These are phyloP conservation scores for Stenogyne calaminthoides DNA, from an alignment of 305 asterid genomes.

Conservation along the genomic window DNA sequence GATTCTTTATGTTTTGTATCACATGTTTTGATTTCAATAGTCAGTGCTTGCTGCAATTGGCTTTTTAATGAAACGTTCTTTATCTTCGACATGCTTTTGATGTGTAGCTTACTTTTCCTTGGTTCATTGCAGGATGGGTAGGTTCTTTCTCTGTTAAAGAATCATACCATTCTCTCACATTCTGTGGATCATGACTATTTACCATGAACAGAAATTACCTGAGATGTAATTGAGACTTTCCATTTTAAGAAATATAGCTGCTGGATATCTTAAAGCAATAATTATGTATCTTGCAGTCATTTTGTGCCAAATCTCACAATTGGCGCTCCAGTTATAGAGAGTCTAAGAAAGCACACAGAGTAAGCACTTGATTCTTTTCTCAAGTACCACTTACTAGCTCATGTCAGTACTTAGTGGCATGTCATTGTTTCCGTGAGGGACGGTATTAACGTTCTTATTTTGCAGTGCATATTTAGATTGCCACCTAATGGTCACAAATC, in stretches of 20 bases:
- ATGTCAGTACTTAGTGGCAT: neutral
- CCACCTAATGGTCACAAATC: slow-evolving; percentile 97
- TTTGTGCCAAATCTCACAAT: slow-evolving; percentile 88
- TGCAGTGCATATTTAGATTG: slow-evolving; percentile 94
- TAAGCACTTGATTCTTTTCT: slow-evolving; percentile 30
- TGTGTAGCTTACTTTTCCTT: neutral
- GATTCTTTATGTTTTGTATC: too few species aligned
- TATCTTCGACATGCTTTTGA: neutral
- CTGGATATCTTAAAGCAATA: neutral
- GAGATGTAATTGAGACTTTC: neutral
- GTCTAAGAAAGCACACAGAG: slow-evolving; percentile 86
- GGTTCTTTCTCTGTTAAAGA: slow-evolving; percentile 40
- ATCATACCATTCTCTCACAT: neutral
- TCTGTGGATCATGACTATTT: neutral
- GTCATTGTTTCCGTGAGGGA: neutral
- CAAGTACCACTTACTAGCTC: neutral
- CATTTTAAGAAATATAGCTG: neutral
- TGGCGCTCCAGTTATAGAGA: slow-evolving; percentile 88
- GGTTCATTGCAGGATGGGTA: slow-evolving; percentile 88
- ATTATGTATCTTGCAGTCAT: slow-evolving; percentile 49
- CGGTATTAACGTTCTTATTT: neutral
- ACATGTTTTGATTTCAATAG: neutral
- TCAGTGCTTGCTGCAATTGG: neutral
- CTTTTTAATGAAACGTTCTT: neutral
- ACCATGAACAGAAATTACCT: neutral